Percentiles rank a stretch among this genome's conserved stretches.
Conservation (phyloP, 345 rosid species). For the Carallia pectinifolia region DNA sequence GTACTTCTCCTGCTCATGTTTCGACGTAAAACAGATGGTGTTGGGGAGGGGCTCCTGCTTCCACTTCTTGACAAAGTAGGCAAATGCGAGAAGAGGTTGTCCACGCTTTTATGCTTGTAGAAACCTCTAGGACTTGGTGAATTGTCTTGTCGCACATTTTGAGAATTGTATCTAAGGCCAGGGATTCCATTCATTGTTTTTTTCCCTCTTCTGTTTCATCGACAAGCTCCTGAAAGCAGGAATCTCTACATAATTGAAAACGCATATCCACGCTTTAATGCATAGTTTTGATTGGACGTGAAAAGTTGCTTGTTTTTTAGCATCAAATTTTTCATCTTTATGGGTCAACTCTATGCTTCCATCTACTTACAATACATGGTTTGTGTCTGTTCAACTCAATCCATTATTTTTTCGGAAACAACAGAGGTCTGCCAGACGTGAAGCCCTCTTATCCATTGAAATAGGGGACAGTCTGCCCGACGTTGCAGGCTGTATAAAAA, state of each 20-base stretch:
- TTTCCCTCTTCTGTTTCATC: constrained; percentile 21
- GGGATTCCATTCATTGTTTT: constrained; percentile 35
- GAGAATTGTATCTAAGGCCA: constrained; percentile 28
- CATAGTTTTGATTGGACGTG: too few relatives aligned
- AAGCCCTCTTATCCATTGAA: too few relatives aligned
- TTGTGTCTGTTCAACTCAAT: too few relatives aligned
- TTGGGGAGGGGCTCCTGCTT: constrained; percentile 15
- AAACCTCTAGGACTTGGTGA: constrained; percentile 10
- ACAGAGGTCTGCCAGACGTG: too few relatives aligned
- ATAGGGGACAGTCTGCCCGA: too few relatives aligned
- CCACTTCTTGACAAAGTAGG: constrained; percentile 18
- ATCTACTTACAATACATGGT: too few relatives aligned
- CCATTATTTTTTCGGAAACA: too few relatives aligned
- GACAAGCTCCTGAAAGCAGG: constrained; percentile 16
- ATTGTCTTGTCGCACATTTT: constrained; percentile 15
- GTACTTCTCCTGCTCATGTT: constrained; percentile 13
- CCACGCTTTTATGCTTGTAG: constrained; percentile 22
- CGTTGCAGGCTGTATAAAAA: too few relatives aligned
- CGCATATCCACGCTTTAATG: neutral
- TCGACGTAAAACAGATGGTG: constrained; percentile 1
- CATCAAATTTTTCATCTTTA: too few relatives aligned
- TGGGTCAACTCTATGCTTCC: too few relatives aligned
- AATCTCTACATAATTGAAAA: neutral
- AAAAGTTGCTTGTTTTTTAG: too few relatives aligned
- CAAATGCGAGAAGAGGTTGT: constrained; percentile 21